Base-by-base conservation (phyloP, 192 early-diverging fungal genomes). In the Mycoemilia scoparia region DNA sequence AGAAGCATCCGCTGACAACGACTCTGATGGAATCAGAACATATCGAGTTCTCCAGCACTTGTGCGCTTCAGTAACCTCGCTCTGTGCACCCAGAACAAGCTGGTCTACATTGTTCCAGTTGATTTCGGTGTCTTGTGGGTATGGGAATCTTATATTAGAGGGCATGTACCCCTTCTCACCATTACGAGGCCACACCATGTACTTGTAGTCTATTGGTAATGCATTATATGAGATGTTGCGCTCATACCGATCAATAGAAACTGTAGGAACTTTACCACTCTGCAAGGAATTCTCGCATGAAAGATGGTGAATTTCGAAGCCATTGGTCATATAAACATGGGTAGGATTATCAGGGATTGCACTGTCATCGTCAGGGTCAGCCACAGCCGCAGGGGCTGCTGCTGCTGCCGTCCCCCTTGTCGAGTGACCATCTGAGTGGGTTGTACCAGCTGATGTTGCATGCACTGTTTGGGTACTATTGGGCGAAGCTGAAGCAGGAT, bases 41-140 rank as follows among this genome's bases (percentile, higher is more conserved):
- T 92, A 96, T 2, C 93, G 66, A 0, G 85, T 71, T 6, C 90
- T 61, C 83, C 84, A 91, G 54, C 80, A 97, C 38, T 45, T 48
- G 34, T 74, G 64, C 7, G 86, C 60, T 36, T 87, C 82, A 0
- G 68, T 83, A 30, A 87, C 59, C 15, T 76, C 75, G 17, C 82
- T 73, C 43, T 80, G 74, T 38, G 84, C 79, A 21, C 89, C 90
- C 12, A 81, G 66, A n/a, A 93, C 76, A 17, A 90, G 57, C 34
- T 79, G 77, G 53, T 97, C 93, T 17, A 93, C 60, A 26, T 77
- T 83, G 43, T 93, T 97, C 93, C 93, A 97, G 21, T 81, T 77
- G 51, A 90, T 87, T 26, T 74, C 64, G 3, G 73, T 53, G 13
- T 80, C 41, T 7, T 52, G 52, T 10, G 93, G 77, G 53, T 96